These are phyloP conservation scores for Porpolomopsis calyptriformis DNA, from an alignment of 768 basidiomycete species.

Conservation along the genomic window DNA sequence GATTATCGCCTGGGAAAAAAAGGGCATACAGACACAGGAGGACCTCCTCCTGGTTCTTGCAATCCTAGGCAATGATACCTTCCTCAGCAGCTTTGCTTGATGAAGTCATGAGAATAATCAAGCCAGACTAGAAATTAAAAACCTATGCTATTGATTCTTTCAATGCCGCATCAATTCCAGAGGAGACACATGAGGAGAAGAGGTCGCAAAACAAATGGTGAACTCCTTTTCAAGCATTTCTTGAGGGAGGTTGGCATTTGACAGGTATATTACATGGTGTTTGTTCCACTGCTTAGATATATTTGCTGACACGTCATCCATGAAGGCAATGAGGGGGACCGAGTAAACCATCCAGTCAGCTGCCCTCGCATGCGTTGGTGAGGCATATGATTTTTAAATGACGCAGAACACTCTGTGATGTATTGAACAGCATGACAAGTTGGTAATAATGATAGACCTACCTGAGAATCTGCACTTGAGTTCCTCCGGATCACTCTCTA, in stretches of 20 bases:
- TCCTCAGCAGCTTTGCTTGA: no score
- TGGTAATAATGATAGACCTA: background rate
- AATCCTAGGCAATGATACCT: conserved; percentile 14
- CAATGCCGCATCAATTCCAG: conserved; percentile 25
- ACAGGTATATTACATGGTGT: conserved; percentile 24
- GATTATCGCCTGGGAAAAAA: conserved; percentile 22
- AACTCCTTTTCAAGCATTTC: conserved; percentile 22
- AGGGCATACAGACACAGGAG: conserved; percentile 15
- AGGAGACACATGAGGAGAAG: conserved; percentile 24
- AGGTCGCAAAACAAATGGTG: conserved; percentile 18
- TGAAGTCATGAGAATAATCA: no score
- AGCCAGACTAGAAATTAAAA: no score
- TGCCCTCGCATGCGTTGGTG: conserved; percentile 6
- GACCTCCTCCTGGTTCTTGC: conserved; percentile 15
- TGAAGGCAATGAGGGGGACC: conserved; percentile 3
- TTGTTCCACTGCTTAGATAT: conserved; percentile 28
- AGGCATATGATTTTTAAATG: conserved; percentile 5
- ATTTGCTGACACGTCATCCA: conserved; percentile 27
- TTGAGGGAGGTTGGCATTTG: conserved; percentile 19
- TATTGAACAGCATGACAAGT: no score
- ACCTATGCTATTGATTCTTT: no score
- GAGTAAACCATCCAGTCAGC: background rate
- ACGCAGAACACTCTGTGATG: background rate
- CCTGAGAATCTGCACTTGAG: background rate
- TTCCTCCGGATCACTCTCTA: conserved; percentile 1